Evolutionary conservation across 148 eudicot genomes (phyloP).

Genomic region (Arbutus unedo): DNA sequence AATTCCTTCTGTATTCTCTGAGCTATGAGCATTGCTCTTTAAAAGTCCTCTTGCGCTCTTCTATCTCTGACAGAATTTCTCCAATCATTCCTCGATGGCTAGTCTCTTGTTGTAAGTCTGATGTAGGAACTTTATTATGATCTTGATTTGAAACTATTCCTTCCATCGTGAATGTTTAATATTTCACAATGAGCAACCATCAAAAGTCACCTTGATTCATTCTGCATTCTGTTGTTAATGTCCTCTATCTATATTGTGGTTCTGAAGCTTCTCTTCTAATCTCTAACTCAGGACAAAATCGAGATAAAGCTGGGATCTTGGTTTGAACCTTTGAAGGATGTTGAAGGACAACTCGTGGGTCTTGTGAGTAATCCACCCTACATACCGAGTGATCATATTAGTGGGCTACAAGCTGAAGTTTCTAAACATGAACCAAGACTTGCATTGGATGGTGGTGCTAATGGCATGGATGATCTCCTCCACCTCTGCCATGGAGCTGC

Average conservation of each 20-base stretch:
- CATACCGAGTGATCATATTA: constrained; percentile 71
- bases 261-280: constrained; percentile 12
- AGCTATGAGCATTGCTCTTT: not conserved
- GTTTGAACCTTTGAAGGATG: constrained; percentile 71
- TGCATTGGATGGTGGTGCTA: constrained; percentile 79
- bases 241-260: not conserved
- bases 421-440: constrained; percentile 80
- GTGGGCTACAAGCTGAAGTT: constrained; percentile 85
- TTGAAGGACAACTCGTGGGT: constrained; percentile 68
- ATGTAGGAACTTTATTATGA: not conserved
- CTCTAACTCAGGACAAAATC: constrained; percentile 47
- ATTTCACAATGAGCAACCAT: not conserved
- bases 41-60: not conserved
- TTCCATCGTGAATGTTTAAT: not conserved
- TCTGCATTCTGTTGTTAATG: not conserved
- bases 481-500: constrained; percentile 55
- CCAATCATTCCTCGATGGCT: not conserved
- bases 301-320: constrained; percentile 69
- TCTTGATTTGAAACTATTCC: not conserved
- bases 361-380: constrained; percentile 96
- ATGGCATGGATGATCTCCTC: constrained; percentile 62
- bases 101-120: not conserved
- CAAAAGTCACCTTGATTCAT: not conserved
- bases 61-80: not conserved
- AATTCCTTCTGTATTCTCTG: not conserved